Base-by-base conservation (phyloP, 2,329 filamentous ascomycete genomes). In the Pseudocercospora crystallina region DNA sequence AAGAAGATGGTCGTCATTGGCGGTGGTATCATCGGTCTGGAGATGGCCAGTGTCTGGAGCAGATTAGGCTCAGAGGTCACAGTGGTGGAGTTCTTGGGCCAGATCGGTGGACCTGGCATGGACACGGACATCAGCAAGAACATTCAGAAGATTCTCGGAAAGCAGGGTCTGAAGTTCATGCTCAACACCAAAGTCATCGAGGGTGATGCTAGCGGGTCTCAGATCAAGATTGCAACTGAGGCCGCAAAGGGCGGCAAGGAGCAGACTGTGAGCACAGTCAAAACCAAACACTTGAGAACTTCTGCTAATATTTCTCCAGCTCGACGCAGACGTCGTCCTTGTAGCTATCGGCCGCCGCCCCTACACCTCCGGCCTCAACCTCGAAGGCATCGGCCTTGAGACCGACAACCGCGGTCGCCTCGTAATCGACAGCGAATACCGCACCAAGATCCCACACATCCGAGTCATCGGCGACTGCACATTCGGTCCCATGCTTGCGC, bases 161-260 rank as follows among this genome's bases (percentile, higher is more conserved):
- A 96, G 82, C 94, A 99, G 79, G 94, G 92, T 55, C 87, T 99
- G 71, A 94, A 96, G 69, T 99, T 99, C 82, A 96, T 95, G 84
- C 84, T 95, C 63, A 87, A 89, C 79, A 97, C 94, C 68, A 99
- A 99, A 83, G 94, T 99, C 59, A 76, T 86, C 58, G 82, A 84
- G 64, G 94, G 94, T 62, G 91, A 97, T 69, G 85, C 83, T 66
- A 85, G 80, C 63, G 86, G 87, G 54, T 84, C 90, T 54, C 83
- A 80, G 61, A 78, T 99, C 66, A 88, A 87, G 76, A 81, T 99
- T 56, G 84, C 88, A 61, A 79, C 96, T 54, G 94, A 99, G 74
- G 83, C 91, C 65, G 87, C 94, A 57, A 97, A 97, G 81, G 94
- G 94, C 65, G 94, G 94, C 71, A 99, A 97, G 82, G 79, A 86